A percentile compares a stretch with the other conserved stretches of the same genome.
phyloP scores from a whole-genome alignment of 345 rosid species.

The Eucalyptus tenuipes region DNA sequence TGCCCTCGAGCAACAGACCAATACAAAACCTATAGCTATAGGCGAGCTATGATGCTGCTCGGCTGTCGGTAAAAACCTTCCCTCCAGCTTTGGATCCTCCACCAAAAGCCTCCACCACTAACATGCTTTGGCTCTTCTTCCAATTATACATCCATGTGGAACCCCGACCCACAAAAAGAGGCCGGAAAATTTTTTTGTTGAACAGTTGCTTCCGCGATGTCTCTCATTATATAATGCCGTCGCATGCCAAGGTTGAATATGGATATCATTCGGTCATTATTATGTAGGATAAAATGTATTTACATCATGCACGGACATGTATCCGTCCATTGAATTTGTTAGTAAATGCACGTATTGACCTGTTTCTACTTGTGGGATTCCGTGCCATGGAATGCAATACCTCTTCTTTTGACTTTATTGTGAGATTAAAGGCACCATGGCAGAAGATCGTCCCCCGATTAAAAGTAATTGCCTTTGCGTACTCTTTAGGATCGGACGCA shows the following conservation, averaged over 20 bases:
- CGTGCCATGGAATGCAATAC: neutral
- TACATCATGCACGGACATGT: neutral
- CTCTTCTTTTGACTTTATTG: neutral
- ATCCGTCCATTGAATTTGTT: neutral
- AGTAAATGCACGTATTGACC: neutral
- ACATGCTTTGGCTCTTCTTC: neutral
- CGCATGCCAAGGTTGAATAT: neutral
- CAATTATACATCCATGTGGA: neutral
- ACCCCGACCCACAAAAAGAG: neutral
- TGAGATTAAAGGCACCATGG: neutral
- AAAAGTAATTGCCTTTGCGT: neutral
- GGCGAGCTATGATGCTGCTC: neutral
- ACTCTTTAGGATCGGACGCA: neutral
- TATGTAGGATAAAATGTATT: neutral
- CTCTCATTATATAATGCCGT: neutral
- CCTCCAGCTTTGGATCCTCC: neutral
- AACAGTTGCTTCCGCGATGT: neutral
- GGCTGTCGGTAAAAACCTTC: neutral
- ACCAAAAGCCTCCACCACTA: neutral
- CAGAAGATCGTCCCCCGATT: neutral
- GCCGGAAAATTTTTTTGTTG: neutral
- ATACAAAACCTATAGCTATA: neutral
- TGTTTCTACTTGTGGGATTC: neutral
- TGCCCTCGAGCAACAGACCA: neutral
- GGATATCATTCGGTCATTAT: neutral